These are phyloP conservation scores for Blastocystis hominis DNA, from an alignment of 352 stramenopile genomes.

Conservation along the genomic window DNA sequence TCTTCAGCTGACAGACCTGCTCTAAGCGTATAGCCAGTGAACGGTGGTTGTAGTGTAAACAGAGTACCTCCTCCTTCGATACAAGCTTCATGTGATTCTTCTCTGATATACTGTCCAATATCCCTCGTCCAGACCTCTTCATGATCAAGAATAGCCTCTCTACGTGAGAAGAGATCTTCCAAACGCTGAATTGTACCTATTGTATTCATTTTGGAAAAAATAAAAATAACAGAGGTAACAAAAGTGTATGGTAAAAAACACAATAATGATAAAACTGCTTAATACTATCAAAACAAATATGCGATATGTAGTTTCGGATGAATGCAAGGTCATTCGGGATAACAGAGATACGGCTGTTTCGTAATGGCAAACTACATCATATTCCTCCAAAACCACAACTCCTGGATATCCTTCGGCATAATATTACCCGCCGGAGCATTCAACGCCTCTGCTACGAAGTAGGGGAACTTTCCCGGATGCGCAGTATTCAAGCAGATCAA, in stretches of 20 bases:
- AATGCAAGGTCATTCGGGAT: neutral
- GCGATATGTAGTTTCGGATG: constrained; percentile 9
- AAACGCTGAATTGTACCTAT: too few species aligned
- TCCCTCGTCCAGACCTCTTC: too few species aligned
- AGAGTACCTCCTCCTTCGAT: too few species aligned
- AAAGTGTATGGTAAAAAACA: neutral
- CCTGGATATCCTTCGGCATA: constrained; percentile 26
- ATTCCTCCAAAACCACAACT: neutral
- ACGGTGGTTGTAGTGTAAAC: too few species aligned
- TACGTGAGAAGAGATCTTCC: too few species aligned
- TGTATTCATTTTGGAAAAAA: too few species aligned
- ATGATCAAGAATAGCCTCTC: too few species aligned
- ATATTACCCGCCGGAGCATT: constrained; percentile 7
- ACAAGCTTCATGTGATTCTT: too few species aligned
- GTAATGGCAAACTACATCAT: neutral
- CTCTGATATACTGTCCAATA: too few species aligned
- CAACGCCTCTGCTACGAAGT: constrained; percentile 11
- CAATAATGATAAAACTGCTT: constrained; percentile 5
- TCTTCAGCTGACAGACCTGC: too few species aligned
- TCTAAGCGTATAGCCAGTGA: too few species aligned
- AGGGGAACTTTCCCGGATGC: constrained; percentile 17
- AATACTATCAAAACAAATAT: constrained; percentile 29
- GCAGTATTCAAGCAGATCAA: neutral
- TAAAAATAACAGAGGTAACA: too few species aligned
- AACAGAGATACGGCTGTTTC: constrained; percentile 4